phyloP scores from a whole-genome alignment of 805 yeast species.

The Saccharomycopsis fibuligera region DNA sequence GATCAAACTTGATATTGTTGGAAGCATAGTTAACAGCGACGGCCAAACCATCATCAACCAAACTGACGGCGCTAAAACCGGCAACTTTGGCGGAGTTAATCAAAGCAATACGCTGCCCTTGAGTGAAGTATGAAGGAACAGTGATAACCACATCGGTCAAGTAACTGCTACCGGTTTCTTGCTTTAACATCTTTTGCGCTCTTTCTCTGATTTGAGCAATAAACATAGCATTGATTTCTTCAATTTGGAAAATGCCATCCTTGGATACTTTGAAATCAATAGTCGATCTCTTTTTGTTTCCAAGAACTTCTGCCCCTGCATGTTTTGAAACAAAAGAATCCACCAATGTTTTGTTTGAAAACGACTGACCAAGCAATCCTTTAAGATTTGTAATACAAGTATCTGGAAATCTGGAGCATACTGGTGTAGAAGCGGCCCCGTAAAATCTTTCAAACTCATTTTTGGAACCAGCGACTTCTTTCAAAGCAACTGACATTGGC shows the following conservation, averaged over 20 bases:
- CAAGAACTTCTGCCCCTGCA: conserved; percentile 50
- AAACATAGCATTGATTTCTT: conserved; percentile 82
- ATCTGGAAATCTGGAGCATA: conserved; percentile 69
- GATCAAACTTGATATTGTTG: conserved; percentile 34
- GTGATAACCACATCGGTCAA: conserved; percentile 66
- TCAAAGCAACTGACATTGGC: conserved; percentile 66
- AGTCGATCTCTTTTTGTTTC: conserved; percentile 42
- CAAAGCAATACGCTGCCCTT: conserved; percentile 62
- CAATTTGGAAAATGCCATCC: conserved; percentile 41
- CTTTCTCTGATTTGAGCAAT: conserved; percentile 58
- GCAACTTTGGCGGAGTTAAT: conserved; percentile 69
- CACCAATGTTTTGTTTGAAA: conserved; percentile 38
- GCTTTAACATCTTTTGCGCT: conserved; percentile 55
- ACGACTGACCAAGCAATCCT: conserved; percentile 58
- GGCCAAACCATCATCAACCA: conserved; percentile 90
- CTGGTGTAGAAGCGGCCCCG: conserved; percentile 68
- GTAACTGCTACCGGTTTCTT: conserved; percentile 43
- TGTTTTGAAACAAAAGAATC: conserved; percentile 45
- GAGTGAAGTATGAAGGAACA: conserved; percentile 66
- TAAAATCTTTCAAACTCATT: conserved; percentile 61
- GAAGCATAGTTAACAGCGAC: conserved; percentile 78
- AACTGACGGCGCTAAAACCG: conserved; percentile 47
- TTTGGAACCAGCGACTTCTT: conserved; percentile 30
- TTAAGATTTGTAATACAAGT: conserved; percentile 64
- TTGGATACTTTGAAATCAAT: conserved; percentile 50